Conservation (phyloP, 139 green algal genomes). For the Chloropicon primus region DNA sequence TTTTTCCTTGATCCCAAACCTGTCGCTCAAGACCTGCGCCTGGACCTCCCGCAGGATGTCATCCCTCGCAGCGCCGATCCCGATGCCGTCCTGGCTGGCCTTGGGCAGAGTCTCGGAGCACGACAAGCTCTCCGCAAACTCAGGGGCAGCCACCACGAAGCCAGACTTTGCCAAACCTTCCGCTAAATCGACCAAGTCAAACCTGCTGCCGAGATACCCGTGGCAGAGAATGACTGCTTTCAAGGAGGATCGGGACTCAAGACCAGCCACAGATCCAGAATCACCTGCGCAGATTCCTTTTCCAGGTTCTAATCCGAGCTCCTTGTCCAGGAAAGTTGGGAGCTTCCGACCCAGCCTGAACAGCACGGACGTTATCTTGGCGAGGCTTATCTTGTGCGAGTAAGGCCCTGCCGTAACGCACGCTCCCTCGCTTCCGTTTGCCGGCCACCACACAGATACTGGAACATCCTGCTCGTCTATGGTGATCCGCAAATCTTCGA, state of each 20-base stretch:
- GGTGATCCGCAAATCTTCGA: too few species aligned
- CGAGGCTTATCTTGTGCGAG: not conserved
- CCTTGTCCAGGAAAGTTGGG: not conserved
- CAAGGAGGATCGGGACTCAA: too few species aligned
- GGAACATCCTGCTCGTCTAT: too few species aligned
- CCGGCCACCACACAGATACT: too few species aligned
- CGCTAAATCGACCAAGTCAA: conserved; percentile 5
- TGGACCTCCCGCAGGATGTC: not conserved
- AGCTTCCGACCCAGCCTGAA: not conserved
- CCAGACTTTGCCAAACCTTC: not conserved
- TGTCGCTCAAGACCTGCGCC: not conserved
- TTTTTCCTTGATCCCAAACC: not conserved
- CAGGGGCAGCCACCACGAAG: not conserved
- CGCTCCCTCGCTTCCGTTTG: too few species aligned
- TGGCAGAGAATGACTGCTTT: conserved; percentile 2
- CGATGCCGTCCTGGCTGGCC: not conserved
- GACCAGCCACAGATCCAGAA: not conserved
- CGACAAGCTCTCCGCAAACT: not conserved
- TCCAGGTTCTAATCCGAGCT: too few species aligned
- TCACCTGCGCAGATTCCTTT: too few species aligned
- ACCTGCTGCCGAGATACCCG: conserved; percentile 1
- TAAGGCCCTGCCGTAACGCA: not conserved
- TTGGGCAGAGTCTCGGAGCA: not conserved
- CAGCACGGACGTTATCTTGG: not conserved
- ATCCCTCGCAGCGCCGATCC: not conserved